A percentile compares a stretch with the other conserved stretches of the same genome.
These are phyloP conservation scores for Monosporascus sp. DNA, from an alignment of 2,329 filamentous ascomycete genomes.

Conservation along the genomic window DNA sequence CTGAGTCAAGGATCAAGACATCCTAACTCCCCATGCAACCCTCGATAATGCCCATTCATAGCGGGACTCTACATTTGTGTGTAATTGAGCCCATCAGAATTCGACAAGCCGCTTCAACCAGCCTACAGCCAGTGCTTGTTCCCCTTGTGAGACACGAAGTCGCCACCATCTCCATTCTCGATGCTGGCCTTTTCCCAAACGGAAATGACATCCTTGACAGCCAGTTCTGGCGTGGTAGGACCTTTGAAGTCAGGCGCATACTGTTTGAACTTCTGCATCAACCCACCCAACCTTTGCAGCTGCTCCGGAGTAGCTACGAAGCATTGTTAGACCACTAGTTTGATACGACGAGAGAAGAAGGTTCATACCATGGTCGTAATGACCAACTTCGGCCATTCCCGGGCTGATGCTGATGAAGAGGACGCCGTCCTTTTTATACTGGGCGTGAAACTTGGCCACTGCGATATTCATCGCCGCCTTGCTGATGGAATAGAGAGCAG, in stretches of 20 bases:
- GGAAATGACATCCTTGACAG: background rate
- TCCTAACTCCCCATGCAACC: too few relatives aligned
- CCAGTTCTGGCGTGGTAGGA: background rate
- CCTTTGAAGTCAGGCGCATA: background rate
- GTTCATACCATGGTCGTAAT: conserved; percentile 5
- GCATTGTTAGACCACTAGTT: too few relatives aligned
- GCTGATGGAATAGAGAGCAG: conserved; percentile 43
- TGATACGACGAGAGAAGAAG: too few relatives aligned
- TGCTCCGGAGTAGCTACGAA: too few relatives aligned
- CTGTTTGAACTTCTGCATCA: background rate
- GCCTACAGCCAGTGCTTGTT: background rate
- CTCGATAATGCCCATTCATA: too few relatives aligned
- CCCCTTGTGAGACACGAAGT: background rate
- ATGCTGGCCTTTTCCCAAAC: background rate
- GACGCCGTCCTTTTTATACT: conserved; percentile 39
- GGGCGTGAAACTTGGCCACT: conserved; percentile 35
- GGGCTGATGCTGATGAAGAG: conserved; percentile 40
- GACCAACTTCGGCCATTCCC: conserved; percentile 36
- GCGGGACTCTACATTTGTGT: too few relatives aligned
- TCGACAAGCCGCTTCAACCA: too few relatives aligned
- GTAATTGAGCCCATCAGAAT: too few relatives aligned
- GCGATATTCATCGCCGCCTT: conserved; percentile 21
- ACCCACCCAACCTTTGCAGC: too few relatives aligned
- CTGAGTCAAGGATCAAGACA: too few relatives aligned
- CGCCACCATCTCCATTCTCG: background rate